Evolutionary conservation across 2,329 filamentous ascomycete genomes (phyloP).

Genomic region (Claviceps pazoutovae): DNA sequence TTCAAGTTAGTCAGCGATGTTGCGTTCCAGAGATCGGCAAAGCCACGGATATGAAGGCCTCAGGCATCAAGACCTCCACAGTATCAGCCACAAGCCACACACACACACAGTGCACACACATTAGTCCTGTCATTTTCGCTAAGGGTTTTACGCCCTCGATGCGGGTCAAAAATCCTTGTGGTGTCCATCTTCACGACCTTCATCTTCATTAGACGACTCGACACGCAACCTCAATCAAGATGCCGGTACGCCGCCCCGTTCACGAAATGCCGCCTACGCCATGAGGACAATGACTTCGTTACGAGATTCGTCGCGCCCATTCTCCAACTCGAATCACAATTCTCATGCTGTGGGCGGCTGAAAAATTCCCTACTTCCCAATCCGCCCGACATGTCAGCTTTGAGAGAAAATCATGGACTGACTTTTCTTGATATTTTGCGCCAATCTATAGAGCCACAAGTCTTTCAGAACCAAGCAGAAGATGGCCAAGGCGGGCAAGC

Average conservation of each 20-base stretch:
- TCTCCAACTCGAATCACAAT: background rate
- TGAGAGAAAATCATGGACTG: constrained; percentile 2
- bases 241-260: constrained; percentile 23
- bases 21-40: background rate
- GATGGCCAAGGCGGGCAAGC: constrained; percentile 99
- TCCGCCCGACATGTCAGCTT: background rate
- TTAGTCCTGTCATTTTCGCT: constrained; percentile 10
- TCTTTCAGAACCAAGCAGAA: constrained; percentile 99
- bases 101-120: background rate
- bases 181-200: constrained; percentile 17
- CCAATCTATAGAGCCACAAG: constrained; percentile 73
- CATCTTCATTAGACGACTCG: constrained; percentile 23
- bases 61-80: background rate
- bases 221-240: constrained; percentile 26
- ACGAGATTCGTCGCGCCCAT: background rate
- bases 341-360: background rate
- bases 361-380: background rate
- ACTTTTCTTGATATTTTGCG: background rate
- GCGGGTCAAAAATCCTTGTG: constrained; percentile 21
- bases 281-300: background rate
- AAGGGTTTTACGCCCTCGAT: constrained; percentile 25
- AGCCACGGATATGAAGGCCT: background rate
- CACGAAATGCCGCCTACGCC: constrained; percentile 2
- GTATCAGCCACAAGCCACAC: background rate
- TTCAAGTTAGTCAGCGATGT: background rate